Conservation (phyloP, 2,329 filamentous ascomycete species). For the Penicillium psychrosexuale region DNA sequence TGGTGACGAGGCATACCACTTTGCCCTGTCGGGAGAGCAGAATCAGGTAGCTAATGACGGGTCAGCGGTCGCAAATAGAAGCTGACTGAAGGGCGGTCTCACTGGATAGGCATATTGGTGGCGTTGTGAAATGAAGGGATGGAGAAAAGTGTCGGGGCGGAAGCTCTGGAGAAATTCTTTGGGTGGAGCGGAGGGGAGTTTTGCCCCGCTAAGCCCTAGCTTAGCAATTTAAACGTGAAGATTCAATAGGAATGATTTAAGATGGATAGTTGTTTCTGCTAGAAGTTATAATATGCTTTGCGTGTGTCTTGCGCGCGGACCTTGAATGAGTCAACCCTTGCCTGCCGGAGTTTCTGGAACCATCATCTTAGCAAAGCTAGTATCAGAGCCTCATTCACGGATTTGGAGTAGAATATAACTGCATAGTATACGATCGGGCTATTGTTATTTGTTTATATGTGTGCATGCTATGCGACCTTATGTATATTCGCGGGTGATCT, state of each 20-base stretch:
- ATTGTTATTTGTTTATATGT: no score
- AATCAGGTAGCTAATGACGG: slow-evolving; percentile 78
- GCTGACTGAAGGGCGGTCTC: slow-evolving; percentile 13
- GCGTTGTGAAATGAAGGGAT: slow-evolving; percentile 16
- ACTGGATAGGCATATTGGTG: slow-evolving; percentile 37
- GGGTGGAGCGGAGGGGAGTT: slow-evolving; percentile 23
- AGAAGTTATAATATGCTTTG: background rate
- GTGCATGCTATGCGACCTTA: no score
- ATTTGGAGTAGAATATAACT: background rate
- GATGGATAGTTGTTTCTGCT: background rate
- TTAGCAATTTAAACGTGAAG: slow-evolving; percentile 8
- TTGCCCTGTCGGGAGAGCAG: slow-evolving; percentile 97
- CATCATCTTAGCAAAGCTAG: background rate
- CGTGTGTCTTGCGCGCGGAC: background rate
- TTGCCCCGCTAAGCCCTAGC: slow-evolving; percentile 26
- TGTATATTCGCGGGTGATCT: no score
- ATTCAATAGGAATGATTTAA: background rate
- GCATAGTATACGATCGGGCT: background rate
- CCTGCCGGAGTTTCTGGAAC: background rate
- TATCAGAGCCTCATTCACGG: background rate
- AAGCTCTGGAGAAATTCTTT: slow-evolving; percentile 29
- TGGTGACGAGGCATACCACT: slow-evolving; percentile 69
- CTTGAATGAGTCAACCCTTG: slow-evolving; percentile 6
- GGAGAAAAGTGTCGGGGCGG: slow-evolving; percentile 19
- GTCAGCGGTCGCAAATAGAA: slow-evolving; percentile 5